A percentile compares a stretch with the other conserved stretches of the same genome.
These are phyloP conservation scores for Alternaria postmessia DNA, from an alignment of 2,329 filamentous ascomycete species.

Conservation along the genomic window DNA sequence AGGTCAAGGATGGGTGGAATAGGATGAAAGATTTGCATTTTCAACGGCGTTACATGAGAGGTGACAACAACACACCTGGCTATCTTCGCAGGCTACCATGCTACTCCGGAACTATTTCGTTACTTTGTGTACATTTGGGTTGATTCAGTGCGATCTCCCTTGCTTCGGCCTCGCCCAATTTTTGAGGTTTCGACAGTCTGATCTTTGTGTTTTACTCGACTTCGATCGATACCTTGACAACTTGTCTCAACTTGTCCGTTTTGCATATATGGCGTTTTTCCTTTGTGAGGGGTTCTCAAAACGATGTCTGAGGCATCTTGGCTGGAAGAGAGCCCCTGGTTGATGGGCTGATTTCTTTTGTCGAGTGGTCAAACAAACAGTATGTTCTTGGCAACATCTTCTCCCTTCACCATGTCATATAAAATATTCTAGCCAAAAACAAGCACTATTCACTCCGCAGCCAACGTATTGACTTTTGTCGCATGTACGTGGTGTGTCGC, in stretches of 20 bases:
- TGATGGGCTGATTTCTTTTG: conserved; percentile 5
- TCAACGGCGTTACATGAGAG: conserved; percentile 13
- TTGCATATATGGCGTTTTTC: conserved; percentile 20
- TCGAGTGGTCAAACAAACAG: conserved; percentile 2
- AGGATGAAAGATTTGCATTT: conserved; percentile 22
- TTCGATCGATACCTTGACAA: conserved; percentile 20
- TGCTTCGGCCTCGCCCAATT: conserved; percentile 5
- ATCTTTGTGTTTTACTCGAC: conserved; percentile 15
- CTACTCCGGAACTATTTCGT: conserved; percentile 15
- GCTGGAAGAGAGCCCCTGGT: background rate
- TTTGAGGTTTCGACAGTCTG: conserved; percentile 16
- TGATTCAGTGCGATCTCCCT: conserved; percentile 15
- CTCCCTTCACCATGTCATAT: conserved; percentile 5
- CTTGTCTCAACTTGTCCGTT: conserved; percentile 6
- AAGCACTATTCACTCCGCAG: background rate
- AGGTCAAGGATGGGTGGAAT: conserved; percentile 10
- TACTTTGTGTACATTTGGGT: conserved; percentile 14
- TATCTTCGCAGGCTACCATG: conserved; percentile 12
- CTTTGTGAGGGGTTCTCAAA: conserved; percentile 7
- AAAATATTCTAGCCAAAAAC: conserved; percentile 2
- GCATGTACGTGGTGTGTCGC: background rate
- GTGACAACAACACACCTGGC: conserved; percentile 5
- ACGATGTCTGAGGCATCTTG: background rate
- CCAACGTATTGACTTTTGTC: background rate
- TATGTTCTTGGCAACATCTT: conserved; percentile 7